Percentiles rank a stretch among this genome's conserved stretches.
These are phyloP conservation scores for Thielaviopsis ethacetica DNA, from an alignment of 2,329 filamentous ascomycete genomes.

Conservation along the genomic window DNA sequence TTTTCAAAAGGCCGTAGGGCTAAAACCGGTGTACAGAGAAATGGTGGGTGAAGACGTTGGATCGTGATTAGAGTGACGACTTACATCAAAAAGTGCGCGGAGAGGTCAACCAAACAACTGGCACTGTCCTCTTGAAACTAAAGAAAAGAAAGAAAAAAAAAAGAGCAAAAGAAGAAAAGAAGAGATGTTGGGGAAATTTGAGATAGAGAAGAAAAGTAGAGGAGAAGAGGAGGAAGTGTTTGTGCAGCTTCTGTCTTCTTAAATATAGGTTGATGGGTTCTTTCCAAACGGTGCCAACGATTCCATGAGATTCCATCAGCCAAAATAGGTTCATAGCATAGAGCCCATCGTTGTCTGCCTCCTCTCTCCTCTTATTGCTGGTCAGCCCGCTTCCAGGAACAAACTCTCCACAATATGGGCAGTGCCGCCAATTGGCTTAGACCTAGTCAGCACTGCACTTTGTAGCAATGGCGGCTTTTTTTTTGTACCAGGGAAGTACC, in stretches of 20 bases:
- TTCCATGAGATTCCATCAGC: slow-evolving; percentile 15
- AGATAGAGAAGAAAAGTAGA: slow-evolving; percentile 4
- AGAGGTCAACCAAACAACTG: slow-evolving; percentile 11
- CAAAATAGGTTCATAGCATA: slow-evolving; percentile 2
- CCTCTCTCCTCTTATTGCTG: background rate
- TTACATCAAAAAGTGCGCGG: slow-evolving; percentile 13
- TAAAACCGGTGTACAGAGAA: background rate
- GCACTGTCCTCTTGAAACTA: slow-evolving; percentile 7
- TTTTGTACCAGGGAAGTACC: background rate
- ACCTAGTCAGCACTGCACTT: background rate
- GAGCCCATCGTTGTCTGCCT: background rate
- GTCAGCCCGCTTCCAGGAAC: background rate
- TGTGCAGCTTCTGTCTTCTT: slow-evolving; percentile 6
- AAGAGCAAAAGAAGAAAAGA: slow-evolving; percentile 8
- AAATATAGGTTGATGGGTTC: slow-evolving; percentile 6
- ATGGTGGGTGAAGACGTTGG: background rate
- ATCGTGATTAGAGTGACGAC: background rate
- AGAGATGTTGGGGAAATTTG: slow-evolving; percentile 3
- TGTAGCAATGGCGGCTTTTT: background rate
- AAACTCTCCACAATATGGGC: background rate
- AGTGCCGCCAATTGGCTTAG: background rate
- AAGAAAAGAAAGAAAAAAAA: slow-evolving; percentile 6
- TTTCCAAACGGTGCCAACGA: slow-evolving; percentile 7
- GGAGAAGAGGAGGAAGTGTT: background rate
- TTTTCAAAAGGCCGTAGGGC: background rate